Evolutionary conservation across 176 grass and related monocot species (phyloP).

Genomic region (Eleusine indica): DNA sequence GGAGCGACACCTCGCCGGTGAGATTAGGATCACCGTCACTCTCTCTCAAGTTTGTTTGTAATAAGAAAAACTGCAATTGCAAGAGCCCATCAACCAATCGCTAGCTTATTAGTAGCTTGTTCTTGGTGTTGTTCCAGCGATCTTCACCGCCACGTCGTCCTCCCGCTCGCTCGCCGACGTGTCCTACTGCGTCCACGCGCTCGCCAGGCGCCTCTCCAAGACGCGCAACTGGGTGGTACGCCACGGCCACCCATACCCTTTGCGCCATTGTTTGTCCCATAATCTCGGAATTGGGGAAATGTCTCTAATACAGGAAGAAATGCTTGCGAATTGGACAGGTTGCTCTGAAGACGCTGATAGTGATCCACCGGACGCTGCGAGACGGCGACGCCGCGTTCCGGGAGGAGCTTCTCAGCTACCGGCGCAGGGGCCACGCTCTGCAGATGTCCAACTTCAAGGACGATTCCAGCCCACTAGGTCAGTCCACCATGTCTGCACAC

Average conservation of each 20-base stretch:
- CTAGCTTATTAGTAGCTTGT: background rate
- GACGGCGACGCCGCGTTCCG: constrained; percentile 78
- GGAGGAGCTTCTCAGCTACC: constrained; percentile 75
- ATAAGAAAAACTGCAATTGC: background rate
- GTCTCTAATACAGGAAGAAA: background rate
- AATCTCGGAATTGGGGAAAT: too few relatives aligned
- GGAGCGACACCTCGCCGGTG: constrained; percentile 86
- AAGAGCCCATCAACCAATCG: background rate
- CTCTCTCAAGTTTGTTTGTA: too few relatives aligned
- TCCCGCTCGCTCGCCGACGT: constrained; percentile 71
- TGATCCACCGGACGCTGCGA: constrained; percentile 73
- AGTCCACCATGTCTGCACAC: background rate
- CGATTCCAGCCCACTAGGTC: constrained; percentile 73
- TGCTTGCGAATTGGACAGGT: constrained; percentile 44
- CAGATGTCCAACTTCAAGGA: constrained; percentile 89
- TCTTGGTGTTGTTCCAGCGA: constrained; percentile 37
- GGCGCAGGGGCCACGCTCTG: constrained; percentile 61
- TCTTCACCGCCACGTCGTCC: constrained; percentile 60
- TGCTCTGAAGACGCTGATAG: constrained; percentile 85
- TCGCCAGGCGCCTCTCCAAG: constrained; percentile 77
- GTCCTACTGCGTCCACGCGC: constrained; percentile 78
- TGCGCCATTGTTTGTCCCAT: too few relatives aligned
- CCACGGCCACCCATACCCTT: background rate
- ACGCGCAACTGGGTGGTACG: constrained; percentile 91
- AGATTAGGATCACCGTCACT: background rate